phyloP scores from a whole-genome alignment of 495 filamentous ascomycete genomes.

The Haplographium delicatum region DNA sequence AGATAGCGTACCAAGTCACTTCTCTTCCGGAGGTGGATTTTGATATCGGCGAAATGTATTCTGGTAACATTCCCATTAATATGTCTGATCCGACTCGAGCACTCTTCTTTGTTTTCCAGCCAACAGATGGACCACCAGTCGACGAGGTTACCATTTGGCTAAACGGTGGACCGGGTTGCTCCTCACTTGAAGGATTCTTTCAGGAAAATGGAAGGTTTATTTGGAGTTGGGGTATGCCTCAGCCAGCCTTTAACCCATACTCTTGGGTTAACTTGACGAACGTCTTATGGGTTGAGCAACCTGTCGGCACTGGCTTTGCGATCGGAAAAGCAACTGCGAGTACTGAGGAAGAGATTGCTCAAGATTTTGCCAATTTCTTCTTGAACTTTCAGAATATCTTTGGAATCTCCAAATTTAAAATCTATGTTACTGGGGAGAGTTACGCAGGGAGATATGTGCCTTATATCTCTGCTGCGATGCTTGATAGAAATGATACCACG shows the following conservation, averaged over 20 bases:
- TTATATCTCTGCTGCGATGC: constrained; percentile 48
- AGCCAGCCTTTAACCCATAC: constrained; percentile 56
- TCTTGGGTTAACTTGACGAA: constrained; percentile 50
- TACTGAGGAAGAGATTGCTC: constrained; percentile 50
- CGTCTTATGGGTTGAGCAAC: constrained; percentile 36
- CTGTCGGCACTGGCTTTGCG: constrained; percentile 52
- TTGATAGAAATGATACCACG: constrained; percentile 43
- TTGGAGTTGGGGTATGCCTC: constrained; percentile 56
- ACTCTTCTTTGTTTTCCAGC: constrained; percentile 63
- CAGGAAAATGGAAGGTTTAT: constrained; percentile 62
- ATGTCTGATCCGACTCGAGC: constrained; percentile 36
- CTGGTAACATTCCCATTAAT: constrained; percentile 54
- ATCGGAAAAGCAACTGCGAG: constrained; percentile 48
- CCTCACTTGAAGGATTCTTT: constrained; percentile 59
- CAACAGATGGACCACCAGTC: constrained; percentile 40
- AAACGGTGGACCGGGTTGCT: constrained; percentile 49
- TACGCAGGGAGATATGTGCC: constrained; percentile 54
- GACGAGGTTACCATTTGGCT: constrained; percentile 41
- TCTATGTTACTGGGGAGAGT: constrained; percentile 59
- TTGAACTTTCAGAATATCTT: constrained; percentile 60
- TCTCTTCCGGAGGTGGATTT: constrained; percentile 60
- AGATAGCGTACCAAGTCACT: constrained; percentile 36
- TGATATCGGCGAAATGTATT: constrained; percentile 62
- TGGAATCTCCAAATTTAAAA: constrained; percentile 54
- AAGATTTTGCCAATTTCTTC: constrained; percentile 58